These are phyloP conservation scores for Brettanomyces custersianus DNA, from an alignment of 805 yeast species.

Conservation along the genomic window DNA sequence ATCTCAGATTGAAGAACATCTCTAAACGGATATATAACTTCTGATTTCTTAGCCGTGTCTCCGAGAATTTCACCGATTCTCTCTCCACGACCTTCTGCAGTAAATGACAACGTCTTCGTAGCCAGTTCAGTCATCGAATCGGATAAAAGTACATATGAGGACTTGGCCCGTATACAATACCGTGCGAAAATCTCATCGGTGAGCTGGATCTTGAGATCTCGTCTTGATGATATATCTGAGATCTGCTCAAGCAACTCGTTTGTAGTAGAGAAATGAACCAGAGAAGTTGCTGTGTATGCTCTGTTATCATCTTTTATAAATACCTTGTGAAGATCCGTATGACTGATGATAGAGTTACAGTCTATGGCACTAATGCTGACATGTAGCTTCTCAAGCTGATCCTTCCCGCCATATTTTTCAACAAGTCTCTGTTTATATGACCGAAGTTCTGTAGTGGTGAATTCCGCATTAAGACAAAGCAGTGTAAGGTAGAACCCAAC, in stretches of 20 bases:
- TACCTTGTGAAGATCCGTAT: neutral
- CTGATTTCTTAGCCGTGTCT: constrained; percentile 21
- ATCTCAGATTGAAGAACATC: constrained; percentile 70
- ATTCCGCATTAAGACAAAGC: constrained; percentile 36
- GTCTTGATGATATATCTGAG: constrained; percentile 52
- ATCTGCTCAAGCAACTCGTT: constrained; percentile 26
- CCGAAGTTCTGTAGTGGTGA: neutral
- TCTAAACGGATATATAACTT: constrained; percentile 59
- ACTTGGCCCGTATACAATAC: constrained; percentile 34
- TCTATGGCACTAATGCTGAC: constrained; percentile 32
- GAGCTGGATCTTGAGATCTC: too few relatives aligned
- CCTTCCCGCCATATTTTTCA: neutral
- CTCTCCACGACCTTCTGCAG: constrained; percentile 83
- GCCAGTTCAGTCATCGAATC: constrained; percentile 81
- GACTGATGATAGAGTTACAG: constrained; percentile 11
- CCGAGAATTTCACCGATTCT: constrained; percentile 45
- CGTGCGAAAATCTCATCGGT: too few relatives aligned
- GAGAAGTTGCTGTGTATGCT: neutral
- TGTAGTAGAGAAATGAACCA: neutral
- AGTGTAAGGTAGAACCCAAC: constrained; percentile 59
- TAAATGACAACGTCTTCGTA: constrained; percentile 64
- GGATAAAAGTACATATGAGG: constrained; percentile 60
- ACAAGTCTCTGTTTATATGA: neutral
- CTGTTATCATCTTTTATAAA: neutral
- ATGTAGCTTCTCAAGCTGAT: constrained; percentile 19